Percentiles rank a stretch among this genome's conserved stretches.
These are phyloP conservation scores for Amylocarpus encephaloides DNA, from an alignment of 2,329 filamentous ascomycete species.

Conservation along the genomic window DNA sequence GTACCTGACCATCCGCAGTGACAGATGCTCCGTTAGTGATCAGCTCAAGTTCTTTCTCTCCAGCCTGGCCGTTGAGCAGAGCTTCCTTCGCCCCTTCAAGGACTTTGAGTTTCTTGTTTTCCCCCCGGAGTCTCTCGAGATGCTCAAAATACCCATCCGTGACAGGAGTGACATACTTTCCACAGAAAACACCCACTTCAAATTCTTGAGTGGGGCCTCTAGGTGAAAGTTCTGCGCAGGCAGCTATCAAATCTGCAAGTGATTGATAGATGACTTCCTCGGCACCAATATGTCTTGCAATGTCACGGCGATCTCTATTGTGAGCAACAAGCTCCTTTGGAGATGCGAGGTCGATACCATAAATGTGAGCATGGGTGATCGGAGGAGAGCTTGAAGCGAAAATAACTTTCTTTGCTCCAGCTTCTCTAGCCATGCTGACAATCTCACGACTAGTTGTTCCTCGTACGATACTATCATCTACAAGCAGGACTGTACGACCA, in stretches of 20 bases:
- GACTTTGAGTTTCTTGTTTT: conserved; percentile 61
- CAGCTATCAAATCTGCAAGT: conserved; percentile 70
- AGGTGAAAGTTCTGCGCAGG: conserved; percentile 67
- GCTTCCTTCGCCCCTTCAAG: conserved; percentile 59
- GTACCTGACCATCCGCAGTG: conserved; percentile 48
- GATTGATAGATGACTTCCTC: conserved; percentile 73
- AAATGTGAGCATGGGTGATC: conserved; percentile 82
- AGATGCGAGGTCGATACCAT: conserved; percentile 71
- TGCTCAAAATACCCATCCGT: conserved; percentile 77
- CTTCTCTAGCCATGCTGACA: conserved; percentile 77
- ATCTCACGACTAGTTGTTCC: conserved; percentile 78
- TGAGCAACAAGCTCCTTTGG: conserved; percentile 66
- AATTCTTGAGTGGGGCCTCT: conserved; percentile 58
- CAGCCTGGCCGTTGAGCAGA: conserved; percentile 56
- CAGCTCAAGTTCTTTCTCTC: conserved; percentile 53
- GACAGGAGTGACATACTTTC: conserved; percentile 77
- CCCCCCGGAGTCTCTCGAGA: conserved; percentile 63
- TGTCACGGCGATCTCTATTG: conserved; percentile 52
- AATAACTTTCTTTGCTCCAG: conserved; percentile 73
- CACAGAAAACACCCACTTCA: conserved; percentile 88
- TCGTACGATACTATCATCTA: conserved; percentile 86
- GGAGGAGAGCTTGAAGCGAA: conserved; percentile 78
- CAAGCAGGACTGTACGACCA: conserved; percentile 71
- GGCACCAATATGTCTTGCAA: conserved; percentile 63
- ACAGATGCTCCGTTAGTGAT: conserved; percentile 56